phyloP scores from a whole-genome alignment of 2,329 filamentous ascomycete genomes.

The Ascochyta koolunga region DNA sequence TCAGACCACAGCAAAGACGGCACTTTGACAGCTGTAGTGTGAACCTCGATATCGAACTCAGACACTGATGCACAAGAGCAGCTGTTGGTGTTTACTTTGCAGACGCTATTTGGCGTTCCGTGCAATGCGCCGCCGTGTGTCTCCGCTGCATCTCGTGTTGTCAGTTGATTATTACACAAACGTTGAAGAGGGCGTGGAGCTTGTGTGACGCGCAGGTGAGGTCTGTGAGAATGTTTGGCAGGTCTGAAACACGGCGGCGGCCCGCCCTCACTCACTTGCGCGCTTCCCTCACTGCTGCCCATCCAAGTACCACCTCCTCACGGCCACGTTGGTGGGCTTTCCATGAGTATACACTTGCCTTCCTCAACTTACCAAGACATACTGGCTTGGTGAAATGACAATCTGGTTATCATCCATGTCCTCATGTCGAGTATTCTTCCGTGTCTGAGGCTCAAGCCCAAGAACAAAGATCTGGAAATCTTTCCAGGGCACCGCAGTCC shows the following conservation, averaged over 20 bases:
- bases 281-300: constrained; percentile 25
- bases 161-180: constrained; percentile 13
- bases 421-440: not conserved
- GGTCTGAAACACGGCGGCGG: constrained; percentile 7
- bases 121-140: constrained; percentile 4
- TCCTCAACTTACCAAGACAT: constrained; percentile 18
- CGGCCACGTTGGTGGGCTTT: not conserved
- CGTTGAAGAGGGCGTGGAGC: constrained; percentile 1
- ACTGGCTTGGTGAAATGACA: constrained; percentile 24
- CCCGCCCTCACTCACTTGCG: constrained; percentile 6
- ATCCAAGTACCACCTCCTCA: constrained; percentile 21
- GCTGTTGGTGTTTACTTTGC: constrained; percentile 5
- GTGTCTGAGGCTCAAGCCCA: constrained; percentile 15
- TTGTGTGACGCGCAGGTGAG: constrained; percentile 13
- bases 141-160: constrained; percentile 9
- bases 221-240: constrained; percentile 12
- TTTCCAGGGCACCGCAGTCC: constrained; percentile 15
- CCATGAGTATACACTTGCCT: constrained; percentile 21
- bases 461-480: constrained; percentile 27
- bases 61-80: constrained; percentile 3
- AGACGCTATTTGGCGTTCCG: constrained; percentile 1
- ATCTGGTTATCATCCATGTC: constrained; percentile 12
- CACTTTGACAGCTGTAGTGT: constrained; percentile 3
- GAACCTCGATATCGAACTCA: constrained; percentile 1
- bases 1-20: constrained; percentile 3